Evolutionary conservation across 1,284 basidiomycete genomes (phyloP).

Genomic region (Grifola frondosa): DNA sequence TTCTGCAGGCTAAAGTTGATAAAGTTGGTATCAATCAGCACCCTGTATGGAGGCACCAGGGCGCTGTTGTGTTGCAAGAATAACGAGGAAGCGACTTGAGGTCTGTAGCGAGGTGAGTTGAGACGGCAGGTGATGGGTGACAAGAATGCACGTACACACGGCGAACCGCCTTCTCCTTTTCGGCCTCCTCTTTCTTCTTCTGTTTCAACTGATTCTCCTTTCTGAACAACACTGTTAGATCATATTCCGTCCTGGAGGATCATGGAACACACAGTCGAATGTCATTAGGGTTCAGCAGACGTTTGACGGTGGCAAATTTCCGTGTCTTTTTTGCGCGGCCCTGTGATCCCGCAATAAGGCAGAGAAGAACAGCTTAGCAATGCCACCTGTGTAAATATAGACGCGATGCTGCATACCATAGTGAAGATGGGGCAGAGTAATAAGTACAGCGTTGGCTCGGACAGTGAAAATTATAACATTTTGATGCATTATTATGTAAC

Average conservation of each 20-base stretch:
- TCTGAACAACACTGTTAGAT: slow-evolving; percentile 34
- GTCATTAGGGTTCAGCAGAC: slow-evolving; percentile 94
- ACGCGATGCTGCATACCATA: no score
- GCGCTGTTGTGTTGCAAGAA: slow-evolving; percentile 97
- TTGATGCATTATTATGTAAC: no score
- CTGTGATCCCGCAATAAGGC: no score
- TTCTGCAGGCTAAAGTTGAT: slow-evolving; percentile 99
- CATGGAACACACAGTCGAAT: slow-evolving; percentile 74
- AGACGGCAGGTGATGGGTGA: slow-evolving; percentile 1
- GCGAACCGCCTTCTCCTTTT: slow-evolving; percentile 69
- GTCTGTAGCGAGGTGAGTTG: slow-evolving; percentile 41
- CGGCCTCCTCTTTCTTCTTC: slow-evolving; percentile 74
- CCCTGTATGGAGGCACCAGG: slow-evolving; percentile 94
- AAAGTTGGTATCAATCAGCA: slow-evolving; percentile 99
- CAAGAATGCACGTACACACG: slow-evolving; percentile 55
- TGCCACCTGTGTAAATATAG: no score
- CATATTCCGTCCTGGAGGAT: not conserved
- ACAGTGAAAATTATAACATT: no score
- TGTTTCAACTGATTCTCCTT: slow-evolving; percentile 83
- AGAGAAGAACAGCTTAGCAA: no score
- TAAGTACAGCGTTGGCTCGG: no score
- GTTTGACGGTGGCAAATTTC: slow-evolving; percentile 95
- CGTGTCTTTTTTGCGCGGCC: slow-evolving; percentile 93
- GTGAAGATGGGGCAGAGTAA: no score
- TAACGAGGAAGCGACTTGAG: slow-evolving; percentile 84